Base-by-base conservation (phyloP, 1,284 basidiomycete species). In the Papiliotrema laurentii region DNA sequence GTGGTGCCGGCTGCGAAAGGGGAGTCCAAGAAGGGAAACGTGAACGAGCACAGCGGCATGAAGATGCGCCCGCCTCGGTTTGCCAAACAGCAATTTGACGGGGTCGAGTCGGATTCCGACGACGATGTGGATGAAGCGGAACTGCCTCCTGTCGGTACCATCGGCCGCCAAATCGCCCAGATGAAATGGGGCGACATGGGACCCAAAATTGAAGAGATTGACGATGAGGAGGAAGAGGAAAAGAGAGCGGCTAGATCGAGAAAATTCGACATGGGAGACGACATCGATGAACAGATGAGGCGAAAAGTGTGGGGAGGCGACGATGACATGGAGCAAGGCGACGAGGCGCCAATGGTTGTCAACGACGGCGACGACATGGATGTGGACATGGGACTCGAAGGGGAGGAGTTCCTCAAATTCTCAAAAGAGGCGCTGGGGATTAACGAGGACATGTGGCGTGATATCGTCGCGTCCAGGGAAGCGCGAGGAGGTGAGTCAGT, bases 391-490 rank as follows among this genome's bases (percentile, higher is more conserved):
- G 86, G 89, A 1, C 83, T 87, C 59, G 92, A 97, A 72, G 81
- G 89, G 69, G 88, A 87, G 54, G 92, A 94, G 57, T 97, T 96
- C 59, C 75, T 97, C 38, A 86, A 89, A 69, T 97, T 97, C 71
- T 87, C 92, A 11, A 81, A 89, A 41, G 86, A 94, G 61, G 83
- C 87, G 6, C 75, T 97, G 35, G 92, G 92, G 0, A 86, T 97
- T 58, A 81, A 79, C 41, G 84, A 90, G 55, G 81, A 83, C 16
- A 84, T 89, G 70, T 97, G 91, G 87, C 75, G 79, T 19, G 80
- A 82, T 18, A 96, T 97, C 45, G 62, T 97, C 27, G 74, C 77
- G 46, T 87, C 90, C 53, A 79, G 92, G 36, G 77, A 78, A 50
- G 88, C 90, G 50, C 77, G 88, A 53, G 90, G 89, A 60, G 64